A percentile compares a stretch with the other conserved stretches of the same genome.
These are phyloP conservation scores for Meredithiella fracta DNA, from an alignment of 2,329 filamentous ascomycete species.

Conservation along the genomic window DNA sequence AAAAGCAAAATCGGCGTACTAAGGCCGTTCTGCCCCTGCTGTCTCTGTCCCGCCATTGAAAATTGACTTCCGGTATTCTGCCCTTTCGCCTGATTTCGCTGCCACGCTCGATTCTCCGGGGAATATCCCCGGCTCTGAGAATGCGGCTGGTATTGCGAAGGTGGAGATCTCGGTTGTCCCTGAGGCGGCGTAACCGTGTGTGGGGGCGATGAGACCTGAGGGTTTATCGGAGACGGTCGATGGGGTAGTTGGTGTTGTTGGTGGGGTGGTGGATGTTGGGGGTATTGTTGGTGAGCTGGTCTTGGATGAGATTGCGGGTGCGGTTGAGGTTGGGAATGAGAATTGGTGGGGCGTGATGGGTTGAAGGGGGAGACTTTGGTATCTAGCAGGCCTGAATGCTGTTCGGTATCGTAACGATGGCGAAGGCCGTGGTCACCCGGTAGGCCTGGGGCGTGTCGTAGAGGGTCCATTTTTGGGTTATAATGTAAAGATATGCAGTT, in stretches of 20 bases:
- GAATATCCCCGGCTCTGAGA: not conserved
- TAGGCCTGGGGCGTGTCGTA: not conserved
- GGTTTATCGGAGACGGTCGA: no score
- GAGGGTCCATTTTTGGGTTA: slow-evolving; percentile 11
- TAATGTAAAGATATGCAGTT: not conserved
- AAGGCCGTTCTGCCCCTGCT: slow-evolving; percentile 8
- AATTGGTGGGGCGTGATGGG: no score
- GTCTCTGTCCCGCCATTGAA: slow-evolving; percentile 6
- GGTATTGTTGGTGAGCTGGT: no score
- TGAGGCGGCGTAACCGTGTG: not conserved
- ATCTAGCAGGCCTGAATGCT: not conserved
- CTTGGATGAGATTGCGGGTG: no score
- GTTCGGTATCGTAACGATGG: slow-evolving; percentile 1
- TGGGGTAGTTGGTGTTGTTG: not conserved
- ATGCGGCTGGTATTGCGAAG: slow-evolving; percentile 5
- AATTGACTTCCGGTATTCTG: slow-evolving; percentile 1
- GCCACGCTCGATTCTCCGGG: not conserved
- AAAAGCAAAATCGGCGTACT: slow-evolving; percentile 13
- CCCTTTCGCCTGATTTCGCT: not conserved
- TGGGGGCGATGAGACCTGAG: no score
- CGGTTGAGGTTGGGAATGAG: no score
- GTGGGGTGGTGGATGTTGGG: no score
- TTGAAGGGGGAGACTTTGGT: not conserved
- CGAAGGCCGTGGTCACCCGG: slow-evolving; percentile 3
- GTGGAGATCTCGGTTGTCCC: not conserved